A percentile compares a stretch with the other conserved stretches of the same genome.
These are phyloP conservation scores for Yamadazyma taylorii DNA, from an alignment of 1,139 yeast genomes.

Conservation along the genomic window DNA sequence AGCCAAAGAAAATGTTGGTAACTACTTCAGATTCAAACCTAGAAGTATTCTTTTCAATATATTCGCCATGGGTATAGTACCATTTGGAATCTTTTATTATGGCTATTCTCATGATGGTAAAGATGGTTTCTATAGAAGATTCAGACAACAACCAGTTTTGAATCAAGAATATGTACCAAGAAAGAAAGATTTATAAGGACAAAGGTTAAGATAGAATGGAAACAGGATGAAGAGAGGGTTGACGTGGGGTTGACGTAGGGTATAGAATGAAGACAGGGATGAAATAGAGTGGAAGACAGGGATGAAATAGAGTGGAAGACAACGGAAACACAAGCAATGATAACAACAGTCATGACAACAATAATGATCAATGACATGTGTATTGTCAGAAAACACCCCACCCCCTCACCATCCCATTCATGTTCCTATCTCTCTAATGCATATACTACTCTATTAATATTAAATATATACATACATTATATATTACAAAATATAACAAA, in stretches of 20 bases:
- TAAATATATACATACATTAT: neutral
- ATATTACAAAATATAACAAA: neutral
- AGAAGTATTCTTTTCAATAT: constrained; percentile 37
- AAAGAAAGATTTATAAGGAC: constrained; percentile 40
- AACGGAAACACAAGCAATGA: no score
- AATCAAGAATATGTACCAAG: constrained; percentile 45
- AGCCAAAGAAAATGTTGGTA: constrained; percentile 45
- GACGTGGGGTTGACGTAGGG: no score
- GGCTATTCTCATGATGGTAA: constrained; percentile 44
- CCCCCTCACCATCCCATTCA: no score
- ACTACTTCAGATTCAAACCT: constrained; percentile 46
- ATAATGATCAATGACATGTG: no score
- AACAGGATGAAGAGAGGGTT: no score
- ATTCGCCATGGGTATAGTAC: constrained; percentile 40
- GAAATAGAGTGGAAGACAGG: no score
- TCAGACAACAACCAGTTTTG: constrained; percentile 38
- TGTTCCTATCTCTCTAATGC: no score
- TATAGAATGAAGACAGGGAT: no score
- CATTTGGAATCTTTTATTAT: constrained; percentile 34
- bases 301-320: no score
- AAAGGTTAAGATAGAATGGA: constrained; percentile 2
- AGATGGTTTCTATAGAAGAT: constrained; percentile 31
- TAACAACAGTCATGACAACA: no score
- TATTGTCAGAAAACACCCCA: no score
- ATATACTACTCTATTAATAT: neutral